Evolutionary conservation across 176 grass and related monocot species (phyloP).

Genomic region (Aegilops umbellulata): DNA sequence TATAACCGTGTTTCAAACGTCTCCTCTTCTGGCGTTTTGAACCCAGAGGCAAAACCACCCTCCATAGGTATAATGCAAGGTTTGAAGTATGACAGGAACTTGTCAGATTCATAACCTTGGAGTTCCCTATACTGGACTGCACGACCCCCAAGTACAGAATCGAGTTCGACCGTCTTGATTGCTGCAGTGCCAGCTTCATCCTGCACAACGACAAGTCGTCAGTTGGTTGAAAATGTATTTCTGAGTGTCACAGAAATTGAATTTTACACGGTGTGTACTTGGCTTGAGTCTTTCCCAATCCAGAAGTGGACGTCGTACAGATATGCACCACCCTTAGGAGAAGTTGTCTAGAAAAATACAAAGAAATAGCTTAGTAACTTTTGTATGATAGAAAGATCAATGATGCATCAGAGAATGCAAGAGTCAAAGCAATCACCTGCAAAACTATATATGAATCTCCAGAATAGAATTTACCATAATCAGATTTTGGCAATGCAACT

Average conservation of each 20-base stretch:
- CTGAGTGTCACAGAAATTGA: background rate
- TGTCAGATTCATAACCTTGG: constrained; percentile 93
- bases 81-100: constrained; percentile 94
- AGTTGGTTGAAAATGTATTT: constrained; percentile 18
- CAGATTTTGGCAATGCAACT: constrained; percentile 72
- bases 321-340: constrained; percentile 67
- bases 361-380: background rate
- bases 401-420: background rate
- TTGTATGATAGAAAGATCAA: background rate
- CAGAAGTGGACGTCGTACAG: constrained; percentile 82
- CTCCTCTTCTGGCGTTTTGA: constrained; percentile 81
- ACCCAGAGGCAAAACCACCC: constrained; percentile 96
- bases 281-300: constrained; percentile 92
- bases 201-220: constrained; percentile 27
- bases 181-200: constrained; percentile 99
- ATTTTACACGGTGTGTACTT: constrained; percentile 36
- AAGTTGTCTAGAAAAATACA: constrained; percentile 56
- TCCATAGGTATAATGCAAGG: constrained; percentile 99
- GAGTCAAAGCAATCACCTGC: constrained; percentile 51
- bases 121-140: constrained; percentile 94
- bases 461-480: constrained; percentile 91
- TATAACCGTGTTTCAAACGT: constrained; percentile 83
- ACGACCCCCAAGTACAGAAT: constrained; percentile 83
- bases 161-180: constrained; percentile 93
- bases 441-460: constrained; percentile 98